phyloP scores from a whole-genome alignment of 2,329 filamentous ascomycete genomes.

The Aspergillus luchuensis region DNA sequence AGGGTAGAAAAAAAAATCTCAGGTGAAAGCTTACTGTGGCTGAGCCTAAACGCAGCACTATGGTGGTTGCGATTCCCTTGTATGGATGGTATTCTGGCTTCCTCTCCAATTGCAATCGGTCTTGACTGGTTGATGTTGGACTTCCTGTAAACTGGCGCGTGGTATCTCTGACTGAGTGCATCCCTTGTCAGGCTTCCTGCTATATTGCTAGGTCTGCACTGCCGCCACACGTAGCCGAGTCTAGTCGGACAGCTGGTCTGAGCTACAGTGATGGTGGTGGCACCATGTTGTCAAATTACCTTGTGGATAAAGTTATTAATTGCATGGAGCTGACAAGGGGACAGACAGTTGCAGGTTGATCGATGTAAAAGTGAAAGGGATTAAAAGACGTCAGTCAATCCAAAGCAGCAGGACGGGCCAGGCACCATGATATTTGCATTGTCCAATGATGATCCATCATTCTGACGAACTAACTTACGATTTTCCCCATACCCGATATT shows the following conservation, averaged over 20 bases:
- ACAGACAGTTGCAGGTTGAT: not conserved
- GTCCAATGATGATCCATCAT: not conserved
- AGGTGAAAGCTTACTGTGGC: not conserved
- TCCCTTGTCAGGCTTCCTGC: not conserved
- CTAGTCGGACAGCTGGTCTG: not conserved
- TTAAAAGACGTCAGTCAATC: not conserved
- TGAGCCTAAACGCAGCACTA: not conserved
- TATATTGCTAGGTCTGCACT: not conserved
- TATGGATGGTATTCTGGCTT: not conserved
- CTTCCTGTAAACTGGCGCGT: not conserved
- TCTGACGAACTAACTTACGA: constrained; percentile 7
- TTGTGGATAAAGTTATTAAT: constrained; percentile 6
- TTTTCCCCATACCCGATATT: constrained; percentile 15
- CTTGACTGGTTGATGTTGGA: not conserved
- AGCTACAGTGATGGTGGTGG: not conserved
- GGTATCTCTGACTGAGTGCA: not conserved
- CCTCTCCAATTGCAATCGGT: not conserved
- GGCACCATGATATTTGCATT: constrained; percentile 6
- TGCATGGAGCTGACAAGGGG: not conserved
- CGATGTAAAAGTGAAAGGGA: not conserved
- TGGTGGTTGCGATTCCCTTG: not conserved
- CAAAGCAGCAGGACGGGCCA: not conserved
- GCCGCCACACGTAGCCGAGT: not conserved
- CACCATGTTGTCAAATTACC: constrained; percentile 1
- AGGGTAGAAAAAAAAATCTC: not conserved